Base-by-base conservation (phyloP, 164 flowering plant species). In the Sedum album region DNA sequence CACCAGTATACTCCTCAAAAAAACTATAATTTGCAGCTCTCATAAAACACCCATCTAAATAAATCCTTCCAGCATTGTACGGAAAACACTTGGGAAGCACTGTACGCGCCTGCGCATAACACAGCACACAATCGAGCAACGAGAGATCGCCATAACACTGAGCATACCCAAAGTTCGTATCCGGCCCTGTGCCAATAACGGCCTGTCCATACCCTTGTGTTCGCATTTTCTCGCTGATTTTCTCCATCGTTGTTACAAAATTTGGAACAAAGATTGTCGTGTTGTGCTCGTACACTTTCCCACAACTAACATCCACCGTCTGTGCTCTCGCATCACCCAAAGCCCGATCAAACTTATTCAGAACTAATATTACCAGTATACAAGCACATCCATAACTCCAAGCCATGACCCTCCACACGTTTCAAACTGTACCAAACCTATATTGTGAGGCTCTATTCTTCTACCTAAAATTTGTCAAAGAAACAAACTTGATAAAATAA, bases 141-240 rank as follows among this genome's bases (percentile, higher is more conserved):
- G 91, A 81, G 41, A 93, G 88, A 61, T 91, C 98, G 0, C 97
- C 91, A 33, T 91, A 93, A 73, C 98, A 93, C 66, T 93, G 98
- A 4, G 90, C 90, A 1, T 88, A 79, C 15, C 86, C 94, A 55
- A 79, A 87, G 81, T 78, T 83, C 2, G 72, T 65, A 26, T 91
- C 90, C 3, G 81, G 84, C 20, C 86, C 89, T 3, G 82, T 66
- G 42, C 94, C 96, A 0, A 73, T 64, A 11, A 71, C 57, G 6
- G 91, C 86, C 21, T 36, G 30, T 14, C 91, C 98, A 55, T 69
- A 89, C n/a, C 86, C 87, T 8, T 71, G 28, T 5, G 74, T 75
- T 20, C 79, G 74, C 73, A 91, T 79, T 70, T 84, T 88, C 1
- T 63, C 71, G 68, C 91, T 86, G n/a, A 93, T 84, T 68, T 78